Conservation (phyloP, 2,329 filamentous ascomycete genomes). For the Xylaria sp. region DNA sequence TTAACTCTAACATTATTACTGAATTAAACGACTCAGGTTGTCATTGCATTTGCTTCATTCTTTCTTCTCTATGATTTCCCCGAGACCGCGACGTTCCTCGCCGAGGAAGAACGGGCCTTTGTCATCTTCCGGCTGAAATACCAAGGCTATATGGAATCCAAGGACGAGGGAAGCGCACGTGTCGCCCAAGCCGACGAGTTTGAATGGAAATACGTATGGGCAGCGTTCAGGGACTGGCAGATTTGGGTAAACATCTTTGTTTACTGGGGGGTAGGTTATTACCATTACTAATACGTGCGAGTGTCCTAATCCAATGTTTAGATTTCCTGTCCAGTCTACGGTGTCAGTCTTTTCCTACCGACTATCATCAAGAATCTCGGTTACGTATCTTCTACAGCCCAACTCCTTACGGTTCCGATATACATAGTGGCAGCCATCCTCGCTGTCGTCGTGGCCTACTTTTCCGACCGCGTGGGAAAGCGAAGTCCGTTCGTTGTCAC, state of each 20-base stretch:
- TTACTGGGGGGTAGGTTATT: constrained; percentile 69
- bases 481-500: constrained; percentile 66
- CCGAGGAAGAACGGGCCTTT: constrained; percentile 74
- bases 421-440: constrained; percentile 72
- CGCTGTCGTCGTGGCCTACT: constrained; percentile 63
- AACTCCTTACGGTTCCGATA: constrained; percentile 71
- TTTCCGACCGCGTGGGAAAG: constrained; percentile 65
- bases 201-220: constrained; percentile 78
- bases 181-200: constrained; percentile 79
- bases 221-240: constrained; percentile 83
- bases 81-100: constrained; percentile 79
- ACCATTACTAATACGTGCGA: constrained; percentile 11
- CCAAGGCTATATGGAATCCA: constrained; percentile 67
- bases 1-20: background rate
- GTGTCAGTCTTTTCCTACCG: constrained; percentile 70
- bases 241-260: constrained; percentile 72
- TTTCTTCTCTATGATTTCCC: constrained; percentile 85
- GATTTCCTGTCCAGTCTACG: constrained; percentile 65
- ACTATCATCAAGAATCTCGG: constrained; percentile 71
- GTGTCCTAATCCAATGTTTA: constrained; percentile 39
- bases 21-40: constrained; percentile 39
- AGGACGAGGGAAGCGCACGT: constrained; percentile 40
- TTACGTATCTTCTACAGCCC: constrained; percentile 67
- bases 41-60: constrained; percentile 74
- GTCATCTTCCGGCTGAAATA: constrained; percentile 76